Conservation (phyloP, 1,284 basidiomycete species). For the Paramarasmius palmivorus region DNA sequence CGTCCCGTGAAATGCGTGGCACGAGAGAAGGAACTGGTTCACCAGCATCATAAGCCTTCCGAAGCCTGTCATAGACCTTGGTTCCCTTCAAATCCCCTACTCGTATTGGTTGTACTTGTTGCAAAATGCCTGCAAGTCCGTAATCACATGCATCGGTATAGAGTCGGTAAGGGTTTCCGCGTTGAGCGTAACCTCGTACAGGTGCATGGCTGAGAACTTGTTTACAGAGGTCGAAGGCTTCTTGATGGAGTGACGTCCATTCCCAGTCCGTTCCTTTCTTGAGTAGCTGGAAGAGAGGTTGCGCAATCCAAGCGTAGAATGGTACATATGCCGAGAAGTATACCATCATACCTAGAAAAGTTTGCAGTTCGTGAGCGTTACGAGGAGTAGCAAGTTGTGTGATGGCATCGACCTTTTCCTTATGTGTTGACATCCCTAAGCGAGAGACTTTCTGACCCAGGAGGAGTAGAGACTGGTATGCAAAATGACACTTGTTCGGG, state of each 20-base stretch:
- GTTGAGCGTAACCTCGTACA: conserved; percentile 29
- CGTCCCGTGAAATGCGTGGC: conserved; percentile 15
- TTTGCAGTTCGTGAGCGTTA: conserved; percentile 23
- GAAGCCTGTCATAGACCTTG: conserved; percentile 1
- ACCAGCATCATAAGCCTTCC: conserved; percentile 15
- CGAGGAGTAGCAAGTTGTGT: conserved; percentile 19
- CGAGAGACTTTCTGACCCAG: conserved; percentile 33
- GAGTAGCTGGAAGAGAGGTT: conserved; percentile 26
- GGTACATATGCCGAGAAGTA: conserved; percentile 32
- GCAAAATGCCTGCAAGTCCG: conserved; percentile 29
- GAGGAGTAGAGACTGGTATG: conserved; percentile 26
- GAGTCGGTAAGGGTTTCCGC: conserved; percentile 30
- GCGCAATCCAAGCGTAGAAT: conserved; percentile 28
- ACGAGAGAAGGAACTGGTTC: conserved; percentile 21
- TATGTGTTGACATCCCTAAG: conserved; percentile 30
- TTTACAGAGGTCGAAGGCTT: conserved; percentile 28
- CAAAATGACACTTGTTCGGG: conserved; percentile 29
- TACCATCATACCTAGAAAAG: conserved; percentile 30
- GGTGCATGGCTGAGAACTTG: conserved; percentile 26
- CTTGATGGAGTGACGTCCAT: conserved; percentile 25
- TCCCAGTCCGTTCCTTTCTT: conserved; percentile 24
- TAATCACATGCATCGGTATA: conserved; percentile 41
- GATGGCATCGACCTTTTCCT: conserved; percentile 30
- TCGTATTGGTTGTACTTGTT: conserved; percentile 18
- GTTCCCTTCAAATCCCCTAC: conserved; percentile 14